These are phyloP conservation scores for Carex pumila DNA, from an alignment of 176 grass and related monocot species.

Conservation along the genomic window DNA sequence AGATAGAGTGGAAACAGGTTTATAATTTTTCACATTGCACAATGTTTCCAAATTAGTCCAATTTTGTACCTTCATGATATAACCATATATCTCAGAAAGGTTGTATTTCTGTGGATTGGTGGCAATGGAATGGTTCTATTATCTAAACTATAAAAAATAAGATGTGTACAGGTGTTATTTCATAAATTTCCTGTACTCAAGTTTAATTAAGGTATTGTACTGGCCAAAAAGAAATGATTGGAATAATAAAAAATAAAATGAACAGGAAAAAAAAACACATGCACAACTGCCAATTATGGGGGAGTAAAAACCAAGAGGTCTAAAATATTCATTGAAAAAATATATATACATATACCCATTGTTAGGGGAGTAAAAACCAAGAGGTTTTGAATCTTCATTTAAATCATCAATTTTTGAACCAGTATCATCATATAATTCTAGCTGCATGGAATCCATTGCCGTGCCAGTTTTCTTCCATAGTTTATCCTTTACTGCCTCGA, in stretches of 20 bases:
- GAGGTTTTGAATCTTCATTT: slow-evolving; percentile 37
- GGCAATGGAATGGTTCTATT: background rate
- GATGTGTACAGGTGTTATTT: background rate
- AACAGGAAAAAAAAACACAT: background rate
- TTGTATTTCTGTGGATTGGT: background rate
- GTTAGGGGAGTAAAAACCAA: slow-evolving; percentile 66
- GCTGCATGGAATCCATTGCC: slow-evolving; percentile 52
- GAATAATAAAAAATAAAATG: background rate
- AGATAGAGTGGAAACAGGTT: background rate
- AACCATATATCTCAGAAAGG: background rate
- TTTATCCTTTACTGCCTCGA: slow-evolving; percentile 82
- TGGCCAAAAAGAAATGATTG: background rate
- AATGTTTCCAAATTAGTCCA: background rate
- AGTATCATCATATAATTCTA: slow-evolving; percentile 70
- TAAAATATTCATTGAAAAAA: slow-evolving; percentile 34
- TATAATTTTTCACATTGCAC: background rate
- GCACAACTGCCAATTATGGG: slow-evolving; percentile 38
- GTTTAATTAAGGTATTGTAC: background rate
- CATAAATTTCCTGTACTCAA: background rate
- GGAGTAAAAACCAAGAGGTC: slow-evolving; percentile 54
- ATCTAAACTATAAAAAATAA: background rate
- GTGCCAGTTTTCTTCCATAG: slow-evolving; percentile 88
- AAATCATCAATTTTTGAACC: slow-evolving; percentile 63
- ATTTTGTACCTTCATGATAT: background rate
- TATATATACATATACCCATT: slow-evolving; percentile 32